Base-by-base conservation (phyloP, 164 flowering plant genomes). In the Vitis rupestris region DNA sequence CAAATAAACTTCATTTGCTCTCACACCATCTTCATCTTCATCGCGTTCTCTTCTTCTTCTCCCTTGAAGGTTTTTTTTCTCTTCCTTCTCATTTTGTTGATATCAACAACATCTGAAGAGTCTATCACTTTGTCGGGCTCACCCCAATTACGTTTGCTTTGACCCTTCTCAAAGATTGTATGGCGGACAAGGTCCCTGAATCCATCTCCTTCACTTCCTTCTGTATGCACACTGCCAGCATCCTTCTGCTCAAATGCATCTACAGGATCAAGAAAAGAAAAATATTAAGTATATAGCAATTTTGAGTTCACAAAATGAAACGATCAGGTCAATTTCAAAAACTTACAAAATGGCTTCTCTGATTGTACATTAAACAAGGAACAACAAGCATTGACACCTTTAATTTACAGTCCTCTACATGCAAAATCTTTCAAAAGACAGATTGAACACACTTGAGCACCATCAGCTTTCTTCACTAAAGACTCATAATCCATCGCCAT, bases 121-220 rank as follows among this genome's bases (percentile, higher is more conserved):
- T 96, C 97, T 15, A 96, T 82, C 11, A 93, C 99, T 86, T 96
- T 96, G 85, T 93, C 88, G 61, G 92, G 97, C 78, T 96, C 99
- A 67, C 99, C 97, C 98, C 98, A 93, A 63, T 92, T 96, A 30
- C 99, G 92, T 71, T 90, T 96, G 77, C 99, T 96, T 74, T 96
- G 99, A 70, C 99, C 99, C 79, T 96, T 96, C 69, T 96, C 99
- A 86, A 96, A 96, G 98, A 93, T 92, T 14, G 82, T 88, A 76
- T 96, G 99, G 65, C 98, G 83, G 48, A 96, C 98, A 59, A 88
- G 80, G 64, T 89, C 98, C 63, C 97, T 86, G 44, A 90, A 85
- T 52, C 97, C 99, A 81, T 96, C 98, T 66, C 58, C 89, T 76
- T 86, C 94, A 74, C 49, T 72, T 71, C 76, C 93, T 74, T 83